Base-by-base conservation (phyloP, 176 grass and related monocot genomes). In the Olyra latifolia region DNA sequence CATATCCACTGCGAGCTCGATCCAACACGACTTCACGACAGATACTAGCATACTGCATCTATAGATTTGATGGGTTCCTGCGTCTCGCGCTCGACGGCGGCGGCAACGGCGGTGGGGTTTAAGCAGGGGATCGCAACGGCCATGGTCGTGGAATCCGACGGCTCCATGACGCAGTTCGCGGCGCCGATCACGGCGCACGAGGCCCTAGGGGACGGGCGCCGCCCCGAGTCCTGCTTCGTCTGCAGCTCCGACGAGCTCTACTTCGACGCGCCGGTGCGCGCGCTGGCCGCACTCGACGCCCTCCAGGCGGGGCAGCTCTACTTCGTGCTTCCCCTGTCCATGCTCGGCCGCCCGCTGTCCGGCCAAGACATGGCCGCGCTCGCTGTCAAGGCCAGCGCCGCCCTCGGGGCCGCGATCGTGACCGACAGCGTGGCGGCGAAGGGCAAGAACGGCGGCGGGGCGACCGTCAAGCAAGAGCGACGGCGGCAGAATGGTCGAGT, bases 211-310 rank as follows among this genome's bases (percentile, higher is more conserved):
- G 50, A n/a, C 66, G 20, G 8, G 6, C 16, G 27, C 50, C 1
- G 15, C 49, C 20, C 7, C 65, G 1, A 41, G 14, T 41, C 28
- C 5, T 16, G 32, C 54, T 87, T 97, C 79, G 27, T 97, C 19
- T 97, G 91, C 84, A 82, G 79, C 82, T 68, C 89, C 22, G 89
- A 97, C 77, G 94, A 94, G 83, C 88, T 94, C 62, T 3, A 72
- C 24, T 59, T 63, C 74, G 85, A 90, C 61, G 60, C 30, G 25
- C n/a, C 69, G 15, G 73, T 91, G 62, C 67, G 46, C 58, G 88
- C 83, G 30, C n/a, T 97, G 83, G 64, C 5, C 10, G 41, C 47
- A 35, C 28, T 45, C 4, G 84, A 80, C 7, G 61, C 47, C 71
- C 86, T 91, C 7, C 71, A 68, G 17, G 24, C 56, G 2, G 88